Evolutionary conservation across 305 asterid species (phyloP).

Genomic region (Rubia tinctorum): DNA sequence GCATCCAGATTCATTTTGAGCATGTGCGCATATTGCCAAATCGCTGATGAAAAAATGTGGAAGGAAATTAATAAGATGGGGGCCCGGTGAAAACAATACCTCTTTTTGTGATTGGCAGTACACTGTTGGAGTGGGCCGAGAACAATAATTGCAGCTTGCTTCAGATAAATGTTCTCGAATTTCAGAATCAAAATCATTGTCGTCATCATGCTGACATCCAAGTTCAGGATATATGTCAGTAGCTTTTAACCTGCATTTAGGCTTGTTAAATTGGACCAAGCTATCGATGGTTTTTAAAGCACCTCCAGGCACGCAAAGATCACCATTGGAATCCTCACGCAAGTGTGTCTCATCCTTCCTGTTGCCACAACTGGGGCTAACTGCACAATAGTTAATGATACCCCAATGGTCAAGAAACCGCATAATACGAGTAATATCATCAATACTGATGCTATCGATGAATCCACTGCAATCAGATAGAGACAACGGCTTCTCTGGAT

Average conservation of each 20-base stretch:
- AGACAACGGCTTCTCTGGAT: constrained; percentile 68
- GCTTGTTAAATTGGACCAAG: constrained; percentile 85
- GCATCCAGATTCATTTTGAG: neutral
- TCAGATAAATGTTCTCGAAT: constrained; percentile 78
- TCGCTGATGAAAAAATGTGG: neutral
- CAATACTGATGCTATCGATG: constrained; percentile 57
- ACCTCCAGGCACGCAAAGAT: constrained; percentile 77
- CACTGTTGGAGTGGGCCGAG: constrained; percentile 49
- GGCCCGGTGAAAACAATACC: constrained; percentile 39
- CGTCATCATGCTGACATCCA: constrained; percentile 42
- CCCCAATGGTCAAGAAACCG: constrained; percentile 99
- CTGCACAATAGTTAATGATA: constrained; percentile 86
- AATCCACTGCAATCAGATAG: constrained; percentile 73
- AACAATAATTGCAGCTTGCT: constrained; percentile 67
- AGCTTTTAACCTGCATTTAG: constrained; percentile 76
- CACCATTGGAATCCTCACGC: constrained; percentile 69
- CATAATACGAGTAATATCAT: constrained; percentile 72
- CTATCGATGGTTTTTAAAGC: constrained; percentile 90
- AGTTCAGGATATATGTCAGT: constrained; percentile 72
- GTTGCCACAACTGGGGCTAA: constrained; percentile 45
- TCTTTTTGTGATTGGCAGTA: constrained; percentile 93
- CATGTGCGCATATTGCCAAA: neutral
- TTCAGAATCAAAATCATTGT: constrained; percentile 59
- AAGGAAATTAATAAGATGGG: neutral
- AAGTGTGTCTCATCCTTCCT: constrained; percentile 58